Evolutionary conservation across 129 eudicot genomes (phyloP), one percentile per base, ranked within the genome.

Genomic region (Lactuca sativa): DNA sequence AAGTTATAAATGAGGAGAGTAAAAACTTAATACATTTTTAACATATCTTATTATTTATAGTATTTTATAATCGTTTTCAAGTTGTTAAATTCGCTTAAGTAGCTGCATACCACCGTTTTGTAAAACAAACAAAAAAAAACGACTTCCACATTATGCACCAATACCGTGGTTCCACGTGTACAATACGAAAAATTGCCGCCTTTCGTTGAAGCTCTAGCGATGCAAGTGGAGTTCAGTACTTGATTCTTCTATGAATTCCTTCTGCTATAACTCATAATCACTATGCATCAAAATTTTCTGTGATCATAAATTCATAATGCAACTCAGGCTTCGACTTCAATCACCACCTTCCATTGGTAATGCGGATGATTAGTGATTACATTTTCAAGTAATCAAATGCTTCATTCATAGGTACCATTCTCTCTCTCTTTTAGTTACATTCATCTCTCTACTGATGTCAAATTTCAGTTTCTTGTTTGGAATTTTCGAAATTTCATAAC

Each of bases 161-260:
- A 58, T 58, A 30, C 6, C 4, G 5, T n/a, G 48, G 43, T 3
- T 31, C 66, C 67, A 71, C 75, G 67, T 71, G 18, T 59, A 32
- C 76, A 15, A 55, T 14, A 31, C 11, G 37, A 44, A 44, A 59
- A 59, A 33, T 7, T 40, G 59, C 76, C 67, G 73, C 73, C 58
- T 12, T 59, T 43, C 9, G 8, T 53, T 25, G 43, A 70, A 70
- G 47, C 47, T 33, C 37, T n/a, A 10, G 15, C 51, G 43, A 58
- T 15, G 51, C 52, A 44, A 44, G 65, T 32, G 47, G 48, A 60
- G 47, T 60, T 34, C 17, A 21, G 4, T 52, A 2, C n/a, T 2
- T 30, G 53, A 64, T 44, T 64, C 37, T 7, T 65, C 21, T 14
- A 32, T 59, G 33, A 14, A 66, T 21, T 48, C 18, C n/a, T 14